Base-by-base conservation (phyloP, 1,139 yeast genomes). In the Kluyveromyces sp. region DNA sequence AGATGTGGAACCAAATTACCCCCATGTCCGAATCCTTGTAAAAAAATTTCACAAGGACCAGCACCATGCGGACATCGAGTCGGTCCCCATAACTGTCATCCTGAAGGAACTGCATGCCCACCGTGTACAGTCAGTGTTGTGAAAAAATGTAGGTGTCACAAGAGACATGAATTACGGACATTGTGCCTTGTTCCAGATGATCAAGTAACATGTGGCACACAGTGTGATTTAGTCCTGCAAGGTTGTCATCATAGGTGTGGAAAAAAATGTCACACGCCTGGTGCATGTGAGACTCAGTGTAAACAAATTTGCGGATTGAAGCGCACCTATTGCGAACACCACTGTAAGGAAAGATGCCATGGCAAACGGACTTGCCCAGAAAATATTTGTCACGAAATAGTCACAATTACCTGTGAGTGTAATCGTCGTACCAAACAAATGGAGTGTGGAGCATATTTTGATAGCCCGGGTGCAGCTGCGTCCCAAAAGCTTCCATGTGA, bases 1-100 rank as follows among this genome's bases (percentile, higher is more conserved):
- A 71, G 96, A 52, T 88, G 97, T 66, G 96, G 96, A 11, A 78
- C 92, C 0, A 70, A 66, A 39, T 61, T 79, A 26, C 83, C 92
- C 4, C 70, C 69, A 4, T 88, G 97, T 65, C 71, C 68, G 26
- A 74, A 77, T 49, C 89, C 77, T 49, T 88, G 96, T 64, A 66
- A 68, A 3, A 69, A 88, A 43, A 61, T 58, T 11, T 53, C 58
- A 1, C 46, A 51, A 30, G 55, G 53, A 3, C 68, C 67, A 1
- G 73, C 75, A 19, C 51, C 63, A 0, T 88, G 97, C 70, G 95
- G 95, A 0, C 97, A 88, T 61, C 67, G 74, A 7, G 77, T 75
- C 12, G 84, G 82, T 57, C 71, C 74, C 16, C 97, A 88, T 58
- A 68, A 71, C 35, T 88, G 97, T 57, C 97, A 88, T 58, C 75